phyloP scores from a whole-genome alignment of 495 filamentous ascomycete genomes.

The Delitschia confertaspora region DNA sequence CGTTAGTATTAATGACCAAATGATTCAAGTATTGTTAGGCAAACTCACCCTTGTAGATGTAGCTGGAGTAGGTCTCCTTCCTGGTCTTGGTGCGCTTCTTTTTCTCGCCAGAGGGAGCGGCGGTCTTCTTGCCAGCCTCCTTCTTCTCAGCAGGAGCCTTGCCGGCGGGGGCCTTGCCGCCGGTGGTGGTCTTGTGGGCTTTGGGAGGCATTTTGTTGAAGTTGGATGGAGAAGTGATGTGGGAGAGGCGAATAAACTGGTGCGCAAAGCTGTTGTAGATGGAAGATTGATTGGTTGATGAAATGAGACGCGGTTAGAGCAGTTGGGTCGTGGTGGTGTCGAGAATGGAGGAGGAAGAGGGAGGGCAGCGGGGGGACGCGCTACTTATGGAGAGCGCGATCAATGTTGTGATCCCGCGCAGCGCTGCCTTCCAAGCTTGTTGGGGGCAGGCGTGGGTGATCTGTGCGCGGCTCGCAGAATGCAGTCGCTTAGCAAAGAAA shows the following conservation, averaged over 20 bases:
- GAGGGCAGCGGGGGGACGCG: slow-evolving; percentile 24
- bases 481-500: slow-evolving; percentile 3
- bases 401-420: slow-evolving; percentile 28
- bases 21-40: slow-evolving; percentile 16
- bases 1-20: slow-evolving; percentile 31
- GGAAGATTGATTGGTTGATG: background rate
- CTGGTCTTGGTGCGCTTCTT: slow-evolving; percentile 99
- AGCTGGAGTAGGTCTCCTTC: slow-evolving; percentile 99
- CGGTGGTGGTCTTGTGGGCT: slow-evolving; percentile 94
- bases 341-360: slow-evolving; percentile 27
- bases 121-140: slow-evolving; percentile 98
- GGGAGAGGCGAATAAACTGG: slow-evolving; percentile 5
- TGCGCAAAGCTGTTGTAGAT: slow-evolving; percentile 1
- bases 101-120: slow-evolving; percentile 88
- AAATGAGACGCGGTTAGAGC: slow-evolving; percentile 3
- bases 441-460: slow-evolving; percentile 9
- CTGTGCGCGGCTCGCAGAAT: background rate
- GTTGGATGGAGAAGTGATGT: slow-evolving; percentile 15
- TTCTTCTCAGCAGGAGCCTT: slow-evolving; percentile 94
- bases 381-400: slow-evolving; percentile 26
- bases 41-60: slow-evolving; percentile 98
- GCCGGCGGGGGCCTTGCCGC: slow-evolving; percentile 90
- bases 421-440: slow-evolving; percentile 13
- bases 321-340: slow-evolving; percentile 7
- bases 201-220: slow-evolving; percentile 78